Percentiles rank a stretch among this genome's conserved stretches.
Conservation (phyloP, 139 green algal species). For the Chlorella sorokiniana region DNA sequence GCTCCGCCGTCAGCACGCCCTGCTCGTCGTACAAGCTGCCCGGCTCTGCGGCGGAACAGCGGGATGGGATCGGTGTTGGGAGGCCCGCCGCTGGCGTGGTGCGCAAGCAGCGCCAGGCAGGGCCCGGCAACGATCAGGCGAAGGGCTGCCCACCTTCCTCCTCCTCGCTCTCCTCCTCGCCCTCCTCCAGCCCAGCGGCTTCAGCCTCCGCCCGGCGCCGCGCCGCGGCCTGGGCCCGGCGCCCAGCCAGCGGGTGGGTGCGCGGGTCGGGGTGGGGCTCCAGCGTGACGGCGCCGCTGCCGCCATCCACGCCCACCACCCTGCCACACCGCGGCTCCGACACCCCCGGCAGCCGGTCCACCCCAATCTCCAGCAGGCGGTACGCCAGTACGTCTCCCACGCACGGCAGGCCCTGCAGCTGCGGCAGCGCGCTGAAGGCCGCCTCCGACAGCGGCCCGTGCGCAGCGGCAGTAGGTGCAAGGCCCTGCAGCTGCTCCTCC, state of each 20-base stretch:
- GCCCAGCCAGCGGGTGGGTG: slow-evolving; percentile 11
- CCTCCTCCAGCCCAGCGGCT: background rate
- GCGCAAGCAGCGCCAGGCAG: background rate
- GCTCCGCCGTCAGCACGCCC: slow-evolving; percentile 23
- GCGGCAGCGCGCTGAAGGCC: slow-evolving; percentile 20
- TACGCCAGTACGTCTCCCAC: slow-evolving; percentile 41
- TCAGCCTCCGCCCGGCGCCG: background rate
- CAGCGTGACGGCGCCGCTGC: background rate
- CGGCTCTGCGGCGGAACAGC: background rate
- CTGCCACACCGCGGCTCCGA: slow-evolving; percentile 31
- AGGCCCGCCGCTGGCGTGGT: background rate
- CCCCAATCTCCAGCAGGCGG: slow-evolving; percentile 46
- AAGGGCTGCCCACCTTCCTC: slow-evolving; percentile 16
- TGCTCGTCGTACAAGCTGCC: slow-evolving; percentile 41
- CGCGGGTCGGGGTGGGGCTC: slow-evolving; percentile 31
- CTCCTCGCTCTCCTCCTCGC: background rate
- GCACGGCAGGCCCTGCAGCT: background rate
- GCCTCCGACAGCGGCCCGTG: background rate
- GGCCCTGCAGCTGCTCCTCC: background rate
- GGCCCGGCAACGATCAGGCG: too few relatives aligned
- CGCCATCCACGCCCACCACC: background rate
- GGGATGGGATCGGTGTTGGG: too few relatives aligned
- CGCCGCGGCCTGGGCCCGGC: background rate
- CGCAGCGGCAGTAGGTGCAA: background rate
- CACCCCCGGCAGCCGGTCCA: slow-evolving; percentile 13